A percentile compares a stretch with the other conserved stretches of the same genome.
phyloP scores from a whole-genome alignment of 2,329 filamentous ascomycete species.

The Hawksworthiomyces lignivorus region DNA sequence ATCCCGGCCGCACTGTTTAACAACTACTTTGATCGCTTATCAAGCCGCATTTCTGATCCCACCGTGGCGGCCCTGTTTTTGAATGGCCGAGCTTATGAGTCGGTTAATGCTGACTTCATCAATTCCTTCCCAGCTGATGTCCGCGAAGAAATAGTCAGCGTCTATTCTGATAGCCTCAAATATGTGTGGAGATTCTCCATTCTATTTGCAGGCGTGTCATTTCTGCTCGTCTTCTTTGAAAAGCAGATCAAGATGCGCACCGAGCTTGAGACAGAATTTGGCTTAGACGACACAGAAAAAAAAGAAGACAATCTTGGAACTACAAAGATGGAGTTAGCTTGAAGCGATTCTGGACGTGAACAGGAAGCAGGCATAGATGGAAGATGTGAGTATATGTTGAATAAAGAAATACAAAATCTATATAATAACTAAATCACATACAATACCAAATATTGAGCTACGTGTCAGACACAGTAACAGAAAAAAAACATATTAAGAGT shows the following conservation, averaged over 20 bases:
- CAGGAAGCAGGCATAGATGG: too few relatives aligned
- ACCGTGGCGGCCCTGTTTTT: slow-evolving; percentile 11
- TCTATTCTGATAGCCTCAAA: slow-evolving; percentile 12
- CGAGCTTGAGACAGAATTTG: slow-evolving; percentile 23
- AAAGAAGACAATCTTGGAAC: too few relatives aligned
- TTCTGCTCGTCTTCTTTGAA: slow-evolving; percentile 16
- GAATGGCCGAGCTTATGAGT: slow-evolving; percentile 20
- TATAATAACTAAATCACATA: too few relatives aligned
- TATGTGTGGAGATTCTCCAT: slow-evolving; percentile 21
- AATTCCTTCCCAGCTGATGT: slow-evolving; percentile 8
- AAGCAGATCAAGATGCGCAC: slow-evolving; percentile 19
- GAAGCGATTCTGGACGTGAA: too few relatives aligned
- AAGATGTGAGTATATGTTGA: too few relatives aligned
- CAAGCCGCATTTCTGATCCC: slow-evolving; percentile 11
- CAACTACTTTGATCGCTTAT: slow-evolving; percentile 16
- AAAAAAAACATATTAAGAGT: too few relatives aligned
- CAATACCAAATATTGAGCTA: too few relatives aligned
- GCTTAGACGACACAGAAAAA: slow-evolving; percentile 15
- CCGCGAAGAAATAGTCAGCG: slow-evolving; percentile 16
- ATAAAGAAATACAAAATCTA: too few relatives aligned
- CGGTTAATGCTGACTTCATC: slow-evolving; percentile 17
- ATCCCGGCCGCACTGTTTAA: slow-evolving; percentile 31
- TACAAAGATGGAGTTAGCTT: too few relatives aligned
- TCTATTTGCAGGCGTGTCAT: slow-evolving; percentile 19
- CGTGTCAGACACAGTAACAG: too few relatives aligned